Evolutionary conservation across 768 basidiomycete genomes (phyloP).

Genomic region (Xerocomellus dryophilus): DNA sequence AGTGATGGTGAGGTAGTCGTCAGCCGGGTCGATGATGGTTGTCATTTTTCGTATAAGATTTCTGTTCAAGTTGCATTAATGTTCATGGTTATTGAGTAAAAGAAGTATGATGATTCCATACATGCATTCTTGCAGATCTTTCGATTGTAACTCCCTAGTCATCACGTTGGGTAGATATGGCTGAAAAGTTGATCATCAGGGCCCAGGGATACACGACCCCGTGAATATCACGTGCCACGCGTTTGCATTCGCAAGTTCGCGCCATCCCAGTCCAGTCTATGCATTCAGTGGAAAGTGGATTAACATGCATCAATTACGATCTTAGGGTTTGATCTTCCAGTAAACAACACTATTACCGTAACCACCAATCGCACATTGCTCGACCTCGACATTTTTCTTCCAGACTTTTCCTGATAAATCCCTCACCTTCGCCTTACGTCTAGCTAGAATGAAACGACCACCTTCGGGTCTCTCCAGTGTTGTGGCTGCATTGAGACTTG

Average conservation of each 20-base stretch:
- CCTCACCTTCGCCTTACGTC: conserved; percentile 48
- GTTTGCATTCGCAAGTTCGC: background rate
- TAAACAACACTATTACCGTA: conserved; percentile 63
- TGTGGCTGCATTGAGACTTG: conserved; percentile 54
- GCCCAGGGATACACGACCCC: background rate
- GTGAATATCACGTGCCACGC: conserved; percentile 21
- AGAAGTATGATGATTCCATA: conserved; percentile 5
- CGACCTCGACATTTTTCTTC: conserved; percentile 57
- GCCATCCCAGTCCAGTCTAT: no score
- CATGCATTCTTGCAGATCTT: conserved; percentile 37
- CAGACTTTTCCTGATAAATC: conserved; percentile 61
- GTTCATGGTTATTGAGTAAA: background rate
- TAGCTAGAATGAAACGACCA: conserved; percentile 57
- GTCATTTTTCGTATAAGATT: conserved; percentile 69
- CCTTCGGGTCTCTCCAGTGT: conserved; percentile 50
- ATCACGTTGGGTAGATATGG: conserved; percentile 8
- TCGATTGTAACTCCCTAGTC: conserved; percentile 31
- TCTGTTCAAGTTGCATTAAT: conserved; percentile 35
- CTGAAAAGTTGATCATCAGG: background rate
- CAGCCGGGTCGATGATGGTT: conserved; percentile 72
- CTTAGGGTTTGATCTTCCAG: conserved; percentile 51
- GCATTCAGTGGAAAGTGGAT: background rate
- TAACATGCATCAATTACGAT: background rate
- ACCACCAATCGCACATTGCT: conserved; percentile 64
- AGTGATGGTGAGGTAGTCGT: conserved; percentile 74